Evolutionary conservation across 192 early-diverging fungal species (phyloP), one percentile per base, ranked within the genome.

Genomic region (Obelidium mucronatum): DNA sequence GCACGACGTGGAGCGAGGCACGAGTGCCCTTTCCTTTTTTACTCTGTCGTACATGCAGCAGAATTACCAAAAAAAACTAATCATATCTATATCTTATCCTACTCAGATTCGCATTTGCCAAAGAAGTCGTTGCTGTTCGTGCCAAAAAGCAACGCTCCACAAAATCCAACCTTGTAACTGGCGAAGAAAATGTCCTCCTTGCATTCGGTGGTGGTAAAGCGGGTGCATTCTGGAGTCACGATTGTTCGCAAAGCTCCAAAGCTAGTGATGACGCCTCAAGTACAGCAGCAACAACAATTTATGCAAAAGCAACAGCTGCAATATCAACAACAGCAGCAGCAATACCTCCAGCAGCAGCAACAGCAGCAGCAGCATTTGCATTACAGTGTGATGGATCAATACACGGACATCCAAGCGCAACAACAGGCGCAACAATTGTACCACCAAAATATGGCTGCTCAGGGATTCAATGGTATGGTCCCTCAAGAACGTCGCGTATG

Each of bases 121-220:
- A 88, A 62, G 84, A 85, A 42, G 76, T 90, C 52, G 73, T 90
- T 78, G 70, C 76, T 19, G 40, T 81, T 6, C 85, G 88, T 28
- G 64, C 78, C 31, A 76, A 66, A 3, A 59, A 61, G 74, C 56
- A 55, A n/a, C 69, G 69, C 22, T 26, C 56, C 13, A n/a, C 26
- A 17, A 84, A 54, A 42, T 44, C 73, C 5, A 11, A 36, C 19
- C 62, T 82, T 19, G 59, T 86, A 3, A 78, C 83, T 26, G 85
- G 84, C 37, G 87, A 90, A 77, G 89, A 90, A 72, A 90, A 87
- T 69, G 89, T 90, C 40, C 74, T 90, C 31, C 68, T 90, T 11
- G 67, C 88, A 5, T 90, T 90, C 74, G 89, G 88, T 22, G 73
- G 73, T 42, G 73, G 59, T 37, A 83, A 87, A 73, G 59, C 67